Conservation (phyloP, 345 rosid species). For the Eucalyptus lansdowneana region DNA sequence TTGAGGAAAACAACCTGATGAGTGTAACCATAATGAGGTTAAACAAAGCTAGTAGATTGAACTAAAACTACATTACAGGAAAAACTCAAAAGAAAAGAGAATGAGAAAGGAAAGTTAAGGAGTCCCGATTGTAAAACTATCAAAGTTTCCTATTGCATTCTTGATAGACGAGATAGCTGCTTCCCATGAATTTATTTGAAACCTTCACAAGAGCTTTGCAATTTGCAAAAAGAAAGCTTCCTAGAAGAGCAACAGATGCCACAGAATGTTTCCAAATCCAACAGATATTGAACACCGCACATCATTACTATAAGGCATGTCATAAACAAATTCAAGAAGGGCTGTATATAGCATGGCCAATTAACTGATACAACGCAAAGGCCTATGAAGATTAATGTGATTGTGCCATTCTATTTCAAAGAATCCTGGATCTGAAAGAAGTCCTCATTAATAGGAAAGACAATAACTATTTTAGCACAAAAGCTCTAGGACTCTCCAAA, state of each 20-base stretch:
- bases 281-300: neutral
- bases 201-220: neutral
- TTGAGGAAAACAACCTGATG: constrained; percentile 80
- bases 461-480: neutral
- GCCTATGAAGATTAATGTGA: neutral
- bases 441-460: neutral
- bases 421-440: neutral
- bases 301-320: neutral
- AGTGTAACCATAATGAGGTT: neutral
- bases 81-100: neutral
- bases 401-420: neutral
- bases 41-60: neutral
- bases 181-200: neutral
- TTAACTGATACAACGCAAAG: neutral
- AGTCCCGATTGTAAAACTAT: neutral
- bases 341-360: neutral
- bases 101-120: neutral
- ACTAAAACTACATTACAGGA: neutral
- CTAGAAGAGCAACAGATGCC: neutral
- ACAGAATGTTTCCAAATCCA: fast-evolving
- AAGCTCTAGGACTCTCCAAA: neutral
- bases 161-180: too few relatives aligned
- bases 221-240: neutral
- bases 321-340: neutral
- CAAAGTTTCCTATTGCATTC: neutral